These are phyloP conservation scores for Phlebopus sp. DNA, from an alignment of 1,284 basidiomycete species.

Conservation along the genomic window DNA sequence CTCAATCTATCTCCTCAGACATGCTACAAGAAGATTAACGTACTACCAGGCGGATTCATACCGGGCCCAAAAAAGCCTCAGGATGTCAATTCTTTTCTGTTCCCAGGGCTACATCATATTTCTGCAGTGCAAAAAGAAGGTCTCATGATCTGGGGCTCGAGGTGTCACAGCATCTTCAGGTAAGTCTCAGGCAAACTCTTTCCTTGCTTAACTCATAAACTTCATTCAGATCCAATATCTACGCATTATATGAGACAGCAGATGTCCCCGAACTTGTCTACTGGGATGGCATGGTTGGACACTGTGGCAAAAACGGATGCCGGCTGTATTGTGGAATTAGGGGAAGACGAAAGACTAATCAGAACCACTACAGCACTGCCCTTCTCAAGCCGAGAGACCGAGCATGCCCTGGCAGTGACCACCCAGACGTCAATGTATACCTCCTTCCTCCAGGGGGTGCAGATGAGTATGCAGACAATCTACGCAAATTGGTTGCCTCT, in stretches of 20 bases:
- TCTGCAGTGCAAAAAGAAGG: constrained; percentile 1
- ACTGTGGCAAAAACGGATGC: constrained; percentile 9
- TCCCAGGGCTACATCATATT: no score
- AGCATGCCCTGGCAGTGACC: not conserved
- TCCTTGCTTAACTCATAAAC: not conserved
- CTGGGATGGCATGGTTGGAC: constrained; percentile 6
- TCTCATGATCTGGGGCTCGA: not conserved
- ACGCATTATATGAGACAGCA: not conserved
- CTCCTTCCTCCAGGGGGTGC: not conserved
- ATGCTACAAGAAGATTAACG: constrained; percentile 5
- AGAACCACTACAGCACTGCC: not conserved
- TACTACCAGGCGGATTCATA: constrained; percentile 4
- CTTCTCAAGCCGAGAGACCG: not conserved
- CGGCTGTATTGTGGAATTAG: constrained; percentile 4
- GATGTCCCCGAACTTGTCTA: constrained; percentile 1
- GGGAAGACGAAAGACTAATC: not conserved
- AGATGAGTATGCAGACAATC: not conserved
- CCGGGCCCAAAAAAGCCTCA: constrained; percentile 7
- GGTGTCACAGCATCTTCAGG: not conserved
- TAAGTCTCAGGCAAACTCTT: not conserved
- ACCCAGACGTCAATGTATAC: not conserved
- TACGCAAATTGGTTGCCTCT: not conserved
- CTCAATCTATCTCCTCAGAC: constrained; percentile 1
- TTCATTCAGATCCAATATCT: not conserved
- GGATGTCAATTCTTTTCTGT: constrained; percentile 7